Conservation (phyloP, 371 early-diverging fungal genomes). For the Lichtheimia hyalospora region DNA sequence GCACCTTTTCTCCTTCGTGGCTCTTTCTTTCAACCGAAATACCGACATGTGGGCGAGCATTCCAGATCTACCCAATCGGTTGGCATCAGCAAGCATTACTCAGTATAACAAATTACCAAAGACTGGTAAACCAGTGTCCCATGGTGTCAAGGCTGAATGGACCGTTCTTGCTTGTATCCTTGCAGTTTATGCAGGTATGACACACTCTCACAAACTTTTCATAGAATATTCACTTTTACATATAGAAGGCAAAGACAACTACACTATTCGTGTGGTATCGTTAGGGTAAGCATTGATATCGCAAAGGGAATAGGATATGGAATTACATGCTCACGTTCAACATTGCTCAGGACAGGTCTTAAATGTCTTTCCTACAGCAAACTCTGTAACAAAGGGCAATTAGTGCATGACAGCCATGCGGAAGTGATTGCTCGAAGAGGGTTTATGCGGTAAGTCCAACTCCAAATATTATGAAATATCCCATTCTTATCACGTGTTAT, state of each 20-base stretch:
- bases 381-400: constrained; percentile 59
- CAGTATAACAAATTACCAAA: constrained; percentile 57
- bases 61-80: constrained; percentile 26
- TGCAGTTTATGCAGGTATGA: constrained; percentile 22
- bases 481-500: not conserved
- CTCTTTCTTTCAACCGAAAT: too few relatives aligned
- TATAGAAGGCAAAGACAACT: constrained; percentile 23
- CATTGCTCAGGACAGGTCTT: constrained; percentile 72
- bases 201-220: not conserved
- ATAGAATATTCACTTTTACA: not conserved
- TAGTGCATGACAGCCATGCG: constrained; percentile 83
- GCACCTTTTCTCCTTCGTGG: too few relatives aligned
- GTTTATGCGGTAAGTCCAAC: constrained; percentile 60
- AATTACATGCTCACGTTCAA: not conserved
- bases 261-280: constrained; percentile 58
- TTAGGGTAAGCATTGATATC: constrained; percentile 53
- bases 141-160: constrained; percentile 69
- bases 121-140: constrained; percentile 67
- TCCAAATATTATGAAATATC: not conserved
- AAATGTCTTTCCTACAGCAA: constrained; percentile 76
- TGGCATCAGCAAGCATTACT: constrained; percentile 27
- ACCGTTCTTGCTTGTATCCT: constrained; percentile 84
- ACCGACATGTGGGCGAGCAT: constrained; percentile 20
- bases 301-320: not conserved
- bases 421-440: constrained; percentile 82